phyloP scores from a whole-genome alignment of 805 yeast genomes.

The Millerago galiae region DNA sequence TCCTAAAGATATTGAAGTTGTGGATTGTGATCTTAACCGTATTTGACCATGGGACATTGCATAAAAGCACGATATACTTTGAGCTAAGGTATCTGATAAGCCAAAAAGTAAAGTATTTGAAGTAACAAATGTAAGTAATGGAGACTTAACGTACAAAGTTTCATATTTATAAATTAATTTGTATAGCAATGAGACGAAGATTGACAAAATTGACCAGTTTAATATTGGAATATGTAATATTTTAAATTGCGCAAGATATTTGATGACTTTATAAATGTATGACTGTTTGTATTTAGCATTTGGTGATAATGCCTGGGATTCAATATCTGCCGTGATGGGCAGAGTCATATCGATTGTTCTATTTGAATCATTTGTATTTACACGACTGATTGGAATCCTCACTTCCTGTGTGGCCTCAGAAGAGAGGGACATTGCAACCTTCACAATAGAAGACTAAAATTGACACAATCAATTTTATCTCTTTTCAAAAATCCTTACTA shows the following conservation, averaged over 20 bases:
- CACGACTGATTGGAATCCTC: not conserved
- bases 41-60: conserved; percentile 9
- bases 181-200: conserved; percentile 43
- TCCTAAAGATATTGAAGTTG: conserved; percentile 13
- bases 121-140: conserved; percentile 70
- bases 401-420: not conserved
- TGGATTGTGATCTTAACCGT: conserved; percentile 2
- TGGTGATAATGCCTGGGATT: conserved; percentile 1
- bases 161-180: conserved; percentile 54
- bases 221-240: conserved; percentile 47
- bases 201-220: conserved; percentile 45
- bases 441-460: not conserved
- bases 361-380: conserved; percentile 1
- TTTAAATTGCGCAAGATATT: conserved; percentile 24
- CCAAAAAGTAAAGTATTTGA: conserved; percentile 81
- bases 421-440: not conserved
- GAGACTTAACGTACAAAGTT: conserved; percentile 52
- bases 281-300: conserved; percentile 15
- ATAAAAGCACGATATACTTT: conserved; percentile 30
- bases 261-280: conserved; percentile 12
- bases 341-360: conserved; percentile 1
- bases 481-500: too few relatives aligned
- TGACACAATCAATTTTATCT: too few relatives aligned
- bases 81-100: conserved; percentile 89
- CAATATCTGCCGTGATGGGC: conserved; percentile 1